A percentile compares a stretch with the other conserved stretches of the same genome.
These are phyloP conservation scores for Backusella macrospora DNA, from an alignment of 192 early-diverging fungal genomes.

Conservation along the genomic window DNA sequence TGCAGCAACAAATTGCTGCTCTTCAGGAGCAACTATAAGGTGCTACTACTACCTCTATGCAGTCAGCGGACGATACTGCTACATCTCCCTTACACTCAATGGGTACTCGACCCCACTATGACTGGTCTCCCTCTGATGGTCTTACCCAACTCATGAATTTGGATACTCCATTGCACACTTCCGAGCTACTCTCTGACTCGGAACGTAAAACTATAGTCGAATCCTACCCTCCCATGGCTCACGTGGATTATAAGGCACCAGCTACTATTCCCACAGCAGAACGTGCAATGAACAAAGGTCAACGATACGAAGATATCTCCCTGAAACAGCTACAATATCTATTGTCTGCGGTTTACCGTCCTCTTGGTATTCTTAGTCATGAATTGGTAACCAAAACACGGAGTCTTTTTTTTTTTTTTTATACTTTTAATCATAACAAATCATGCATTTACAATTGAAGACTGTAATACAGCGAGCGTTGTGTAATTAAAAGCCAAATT, in stretches of 20 bases:
- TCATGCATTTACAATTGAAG: no score
- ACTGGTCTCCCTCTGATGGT: constrained; percentile 15
- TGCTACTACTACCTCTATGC: no score
- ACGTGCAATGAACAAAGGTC: neutral
- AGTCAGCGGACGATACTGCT: no score
- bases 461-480: no score
- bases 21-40: no score
- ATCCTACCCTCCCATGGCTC: constrained; percentile 9
- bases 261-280: neutral
- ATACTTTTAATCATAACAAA: no score
- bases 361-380: constrained; percentile 12
- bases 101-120: neutral
- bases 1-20: no score
- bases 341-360: neutral
- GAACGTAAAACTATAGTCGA: constrained; percentile 13
- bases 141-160: neutral
- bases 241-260: neutral
- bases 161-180: neutral
- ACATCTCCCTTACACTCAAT: no score
- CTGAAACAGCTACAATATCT: neutral
- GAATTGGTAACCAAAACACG: neutral
- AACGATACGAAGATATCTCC: neutral
- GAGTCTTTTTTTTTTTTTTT: no score
- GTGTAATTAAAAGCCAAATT: no score
- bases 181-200: neutral